Conservation (phyloP, 1,284 basidiomycete species). For the Marasmius oreades region DNA sequence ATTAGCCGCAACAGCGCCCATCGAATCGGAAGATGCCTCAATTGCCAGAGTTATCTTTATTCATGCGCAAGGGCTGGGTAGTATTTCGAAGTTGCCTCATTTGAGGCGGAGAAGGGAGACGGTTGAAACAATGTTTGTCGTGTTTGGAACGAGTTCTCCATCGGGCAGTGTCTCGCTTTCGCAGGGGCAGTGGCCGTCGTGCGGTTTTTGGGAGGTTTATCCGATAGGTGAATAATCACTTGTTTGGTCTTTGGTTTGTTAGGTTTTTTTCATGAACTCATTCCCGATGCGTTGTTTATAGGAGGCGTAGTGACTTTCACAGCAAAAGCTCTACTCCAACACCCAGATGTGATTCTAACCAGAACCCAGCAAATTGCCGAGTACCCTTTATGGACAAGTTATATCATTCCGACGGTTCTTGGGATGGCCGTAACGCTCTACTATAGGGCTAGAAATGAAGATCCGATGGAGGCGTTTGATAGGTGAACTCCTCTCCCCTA, state of each 20-base stretch:
- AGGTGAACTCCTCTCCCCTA: slow-evolving; percentile 22
- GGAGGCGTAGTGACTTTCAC: slow-evolving; percentile 70
- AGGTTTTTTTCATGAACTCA: too few species aligned
- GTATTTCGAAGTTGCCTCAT: slow-evolving; percentile 42
- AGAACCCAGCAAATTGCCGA: slow-evolving; percentile 46
- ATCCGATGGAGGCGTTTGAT: slow-evolving; percentile 33
- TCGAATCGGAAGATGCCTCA: slow-evolving; percentile 32
- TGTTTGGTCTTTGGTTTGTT: too few species aligned
- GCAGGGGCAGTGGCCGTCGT: slow-evolving; percentile 48
- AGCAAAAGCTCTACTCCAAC: slow-evolving; percentile 49
- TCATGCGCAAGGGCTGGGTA: slow-evolving; percentile 53
- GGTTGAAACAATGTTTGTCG: slow-evolving; percentile 52
- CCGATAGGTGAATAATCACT: slow-evolving; percentile 53
- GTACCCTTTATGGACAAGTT: slow-evolving; percentile 65
- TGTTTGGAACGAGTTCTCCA: slow-evolving; percentile 47
- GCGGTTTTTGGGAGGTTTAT: slow-evolving; percentile 59
- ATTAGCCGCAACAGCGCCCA: slow-evolving; percentile 18
- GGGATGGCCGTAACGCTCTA: slow-evolving; percentile 40
- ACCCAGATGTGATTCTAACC: slow-evolving; percentile 41
- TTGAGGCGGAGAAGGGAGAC: slow-evolving; percentile 43
- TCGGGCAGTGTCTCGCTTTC: slow-evolving; percentile 24
- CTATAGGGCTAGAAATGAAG: slow-evolving; percentile 27
- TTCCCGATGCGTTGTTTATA: slow-evolving; percentile 30
- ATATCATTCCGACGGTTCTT: slow-evolving; percentile 56
- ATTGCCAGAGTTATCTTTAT: slow-evolving; percentile 55